These are phyloP conservation scores for Tetrahymena thermophila DNA, from an alignment of 73 alveolate species.

Conservation along the genomic window DNA sequence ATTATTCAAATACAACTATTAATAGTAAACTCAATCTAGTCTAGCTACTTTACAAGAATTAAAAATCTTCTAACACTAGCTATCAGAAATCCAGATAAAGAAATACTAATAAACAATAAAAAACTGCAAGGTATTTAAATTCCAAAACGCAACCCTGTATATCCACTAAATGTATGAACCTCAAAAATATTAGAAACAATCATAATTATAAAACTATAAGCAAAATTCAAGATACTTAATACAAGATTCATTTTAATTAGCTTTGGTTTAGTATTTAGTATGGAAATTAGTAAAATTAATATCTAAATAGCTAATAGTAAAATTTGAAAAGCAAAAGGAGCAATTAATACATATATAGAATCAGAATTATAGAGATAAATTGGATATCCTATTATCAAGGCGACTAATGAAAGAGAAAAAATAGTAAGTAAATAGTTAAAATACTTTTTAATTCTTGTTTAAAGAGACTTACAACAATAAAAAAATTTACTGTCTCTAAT, in stretches of 20 bases:
- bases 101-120: too few relatives aligned
- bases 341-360: neutral
- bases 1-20: neutral
- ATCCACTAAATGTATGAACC: too few relatives aligned
- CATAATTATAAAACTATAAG: neutral
- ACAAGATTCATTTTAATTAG: too few relatives aligned
- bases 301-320: too few relatives aligned
- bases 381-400: neutral
- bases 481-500: neutral
- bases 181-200: neutral
- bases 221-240: neutral
- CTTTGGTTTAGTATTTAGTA: neutral
- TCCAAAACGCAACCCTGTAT: neutral
- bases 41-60: neutral
- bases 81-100: too few relatives aligned
- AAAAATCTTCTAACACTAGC: neutral
- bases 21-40: neutral
- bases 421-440: too few relatives aligned
- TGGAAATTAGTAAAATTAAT: neutral
- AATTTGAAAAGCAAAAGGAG: neutral
- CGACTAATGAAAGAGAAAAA: too few relatives aligned
- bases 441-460: too few relatives aligned
- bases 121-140: neutral
- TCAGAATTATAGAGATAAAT: neutral
- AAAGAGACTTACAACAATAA: neutral